Conservation (phyloP, 768 basidiomycete genomes). For the Lentinus tigrinus region DNA sequence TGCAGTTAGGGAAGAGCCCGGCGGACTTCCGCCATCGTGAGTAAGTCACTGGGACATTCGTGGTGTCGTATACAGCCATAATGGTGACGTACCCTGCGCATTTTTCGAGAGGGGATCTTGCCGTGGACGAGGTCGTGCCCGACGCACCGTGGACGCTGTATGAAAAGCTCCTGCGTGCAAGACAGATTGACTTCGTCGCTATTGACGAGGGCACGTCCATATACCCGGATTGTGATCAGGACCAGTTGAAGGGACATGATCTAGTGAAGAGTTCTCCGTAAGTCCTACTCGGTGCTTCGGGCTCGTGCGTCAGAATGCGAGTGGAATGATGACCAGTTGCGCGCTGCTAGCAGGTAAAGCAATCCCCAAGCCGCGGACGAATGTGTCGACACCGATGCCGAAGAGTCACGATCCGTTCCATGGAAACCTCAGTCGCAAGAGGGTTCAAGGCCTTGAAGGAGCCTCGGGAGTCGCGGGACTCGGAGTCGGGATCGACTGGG, state of each 20-base stretch:
- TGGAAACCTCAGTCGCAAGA: not conserved
- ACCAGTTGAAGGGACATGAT: constrained; percentile 72
- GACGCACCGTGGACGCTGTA: constrained; percentile 82
- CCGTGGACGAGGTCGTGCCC: constrained; percentile 80
- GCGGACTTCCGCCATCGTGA: too few species aligned
- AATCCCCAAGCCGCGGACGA: constrained; percentile 52
- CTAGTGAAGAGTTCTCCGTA: constrained; percentile 62
- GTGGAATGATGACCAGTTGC: constrained; percentile 16
- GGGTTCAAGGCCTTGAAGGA: not conserved
- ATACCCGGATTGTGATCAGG: constrained; percentile 63
- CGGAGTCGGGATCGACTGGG: not conserved
- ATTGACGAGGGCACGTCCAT: constrained; percentile 86
- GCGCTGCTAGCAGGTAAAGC: constrained; percentile 39
- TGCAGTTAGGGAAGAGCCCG: too few species aligned
- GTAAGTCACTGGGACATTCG: too few species aligned
- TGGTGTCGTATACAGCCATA: too few species aligned
- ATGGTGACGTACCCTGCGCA: too few species aligned
- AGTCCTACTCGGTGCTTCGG: constrained; percentile 19
- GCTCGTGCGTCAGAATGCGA: not conserved
- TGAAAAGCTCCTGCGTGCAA: constrained; percentile 60
- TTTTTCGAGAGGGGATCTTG: too few species aligned
- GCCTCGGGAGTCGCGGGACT: too few species aligned
- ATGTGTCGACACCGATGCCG: constrained; percentile 22
- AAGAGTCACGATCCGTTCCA: constrained; percentile 11
- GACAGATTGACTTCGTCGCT: constrained; percentile 79